These are phyloP conservation scores for Nadsonia fulvescens DNA, from an alignment of 805 yeast species.

Conservation along the genomic window DNA sequence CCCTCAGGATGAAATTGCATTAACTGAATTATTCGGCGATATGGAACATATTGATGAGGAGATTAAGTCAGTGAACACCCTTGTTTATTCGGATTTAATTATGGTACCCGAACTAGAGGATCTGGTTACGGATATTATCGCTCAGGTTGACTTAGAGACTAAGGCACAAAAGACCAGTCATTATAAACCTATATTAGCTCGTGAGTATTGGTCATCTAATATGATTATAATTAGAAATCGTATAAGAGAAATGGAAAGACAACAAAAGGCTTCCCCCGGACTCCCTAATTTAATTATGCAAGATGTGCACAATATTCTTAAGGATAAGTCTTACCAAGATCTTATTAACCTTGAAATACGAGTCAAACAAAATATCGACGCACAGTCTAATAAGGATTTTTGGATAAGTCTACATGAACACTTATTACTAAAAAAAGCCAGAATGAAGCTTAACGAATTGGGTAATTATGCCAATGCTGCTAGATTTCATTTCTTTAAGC, in stretches of 20 bases:
- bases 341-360: conserved; percentile 6
- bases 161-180: too few species aligned
- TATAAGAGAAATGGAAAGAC: conserved; percentile 2
- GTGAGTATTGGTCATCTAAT: conserved; percentile 1
- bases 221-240: conserved; percentile 2
- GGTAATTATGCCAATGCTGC: neutral
- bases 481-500: too few species aligned
- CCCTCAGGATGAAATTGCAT: conserved; percentile 1
- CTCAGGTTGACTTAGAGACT: too few species aligned
- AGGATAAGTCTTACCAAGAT: conserved; percentile 13
- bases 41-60: conserved; percentile 1
- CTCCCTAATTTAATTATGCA: conserved; percentile 2
- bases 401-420: neutral
- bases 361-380: conserved; percentile 1
- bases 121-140: too few species aligned
- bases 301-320: conserved; percentile 15
- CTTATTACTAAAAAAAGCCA: neutral
- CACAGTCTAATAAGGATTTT: conserved; percentile 1
- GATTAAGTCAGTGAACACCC: too few species aligned
- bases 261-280: conserved; percentile 2
- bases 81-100: too few species aligned
- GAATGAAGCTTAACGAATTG: neutral
- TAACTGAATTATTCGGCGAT: conserved; percentile 2
- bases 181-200: neutral
- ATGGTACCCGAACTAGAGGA: too few species aligned